These are phyloP conservation scores for Picea glauca DNA, from an alignment of 75 land plant species.

Conservation along the genomic window DNA sequence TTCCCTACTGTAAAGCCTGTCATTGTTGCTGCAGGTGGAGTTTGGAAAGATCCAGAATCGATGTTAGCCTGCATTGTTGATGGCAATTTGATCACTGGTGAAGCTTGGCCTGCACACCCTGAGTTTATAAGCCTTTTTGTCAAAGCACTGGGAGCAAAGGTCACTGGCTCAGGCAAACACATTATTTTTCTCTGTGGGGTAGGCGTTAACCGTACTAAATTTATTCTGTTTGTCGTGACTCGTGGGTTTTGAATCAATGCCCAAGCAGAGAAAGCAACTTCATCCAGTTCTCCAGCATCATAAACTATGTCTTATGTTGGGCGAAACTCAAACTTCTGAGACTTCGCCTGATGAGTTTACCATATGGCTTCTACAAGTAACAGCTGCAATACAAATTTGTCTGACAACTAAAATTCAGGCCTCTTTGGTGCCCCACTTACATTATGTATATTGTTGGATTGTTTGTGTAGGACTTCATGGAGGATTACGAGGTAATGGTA, in stretches of 20 bases:
- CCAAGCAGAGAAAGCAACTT: neutral
- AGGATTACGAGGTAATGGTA: slow-evolving; percentile 94
- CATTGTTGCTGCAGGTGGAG: slow-evolving; percentile 72
- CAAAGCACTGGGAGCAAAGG: slow-evolving; percentile 65
- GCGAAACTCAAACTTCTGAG: neutral
- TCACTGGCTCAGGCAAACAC: slow-evolving; percentile 49
- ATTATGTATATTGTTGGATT: neutral
- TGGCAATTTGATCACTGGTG: slow-evolving; percentile 86
- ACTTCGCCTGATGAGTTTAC: neutral
- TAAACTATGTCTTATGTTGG: neutral
- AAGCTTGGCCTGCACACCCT: slow-evolving; percentile 84
- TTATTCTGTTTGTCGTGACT: neutral
- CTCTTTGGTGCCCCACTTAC: neutral
- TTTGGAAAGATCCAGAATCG: slow-evolving; percentile 83
- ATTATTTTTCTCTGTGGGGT: slow-evolving; percentile 95
- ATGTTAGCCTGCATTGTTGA: slow-evolving; percentile 62
- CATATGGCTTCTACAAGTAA: neutral
- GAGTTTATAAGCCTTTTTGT: slow-evolving; percentile 65
- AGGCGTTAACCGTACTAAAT: slow-evolving; percentile 14
- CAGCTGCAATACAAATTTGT: neutral
- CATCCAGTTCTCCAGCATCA: neutral
- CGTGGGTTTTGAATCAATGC: neutral
- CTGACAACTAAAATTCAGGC: neutral
- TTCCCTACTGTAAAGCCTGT: slow-evolving; percentile 76
- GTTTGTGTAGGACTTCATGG: slow-evolving; percentile 86